Evolutionary conservation across 2,329 filamentous ascomycete genomes (phyloP), one percentile per base, ranked within the genome.

Genomic region (Microdochium nivale): DNA sequence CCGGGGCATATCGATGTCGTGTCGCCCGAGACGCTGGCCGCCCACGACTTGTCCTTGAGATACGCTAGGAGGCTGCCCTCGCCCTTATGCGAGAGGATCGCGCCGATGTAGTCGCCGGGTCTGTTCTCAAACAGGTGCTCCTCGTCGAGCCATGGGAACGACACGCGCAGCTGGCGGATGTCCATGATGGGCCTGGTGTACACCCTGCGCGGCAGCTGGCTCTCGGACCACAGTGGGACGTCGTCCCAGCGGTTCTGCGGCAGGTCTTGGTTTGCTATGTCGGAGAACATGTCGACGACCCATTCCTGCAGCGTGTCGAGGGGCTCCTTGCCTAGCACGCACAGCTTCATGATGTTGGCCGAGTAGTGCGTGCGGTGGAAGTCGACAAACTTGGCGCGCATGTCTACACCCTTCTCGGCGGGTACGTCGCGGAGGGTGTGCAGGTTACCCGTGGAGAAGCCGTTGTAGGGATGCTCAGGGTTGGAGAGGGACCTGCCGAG

Each of bases 111-210:
- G 54, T 87, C 81, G 56, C 87, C 87, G 1, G 91, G 91, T 57
- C 94, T 88, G 9, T 85, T 83, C 62, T 91, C 86, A 65, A 83
- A 92, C 54, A 90, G 73, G 0, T 80, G 68, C 58, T 95, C 88
- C 65, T 96, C 89, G 57, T 96, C 90, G n/a, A 90, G 79, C 65
- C 90, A 95, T 1, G 88, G 85, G 65, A 96, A 96, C 55, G 81
- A 84, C 47, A 96, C 78, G 54, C 88, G 88, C 55, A 96, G 70
- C 49, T 87, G 84, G 51, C 89, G 80, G 19, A 83, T 85, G 57
- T 96, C 90, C 84, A 95, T 91, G 46, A 96, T 90, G 0, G 91
- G 91, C 70, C 94, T 95, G 24, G 88, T 88, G 64, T 92, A 95
- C 50, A 88, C 83, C 65, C 92, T 87, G 32, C 83, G 86, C 2